Base-by-base conservation (phyloP, 192 early-diverging fungal genomes). In the Mortierella hygrophila region DNA sequence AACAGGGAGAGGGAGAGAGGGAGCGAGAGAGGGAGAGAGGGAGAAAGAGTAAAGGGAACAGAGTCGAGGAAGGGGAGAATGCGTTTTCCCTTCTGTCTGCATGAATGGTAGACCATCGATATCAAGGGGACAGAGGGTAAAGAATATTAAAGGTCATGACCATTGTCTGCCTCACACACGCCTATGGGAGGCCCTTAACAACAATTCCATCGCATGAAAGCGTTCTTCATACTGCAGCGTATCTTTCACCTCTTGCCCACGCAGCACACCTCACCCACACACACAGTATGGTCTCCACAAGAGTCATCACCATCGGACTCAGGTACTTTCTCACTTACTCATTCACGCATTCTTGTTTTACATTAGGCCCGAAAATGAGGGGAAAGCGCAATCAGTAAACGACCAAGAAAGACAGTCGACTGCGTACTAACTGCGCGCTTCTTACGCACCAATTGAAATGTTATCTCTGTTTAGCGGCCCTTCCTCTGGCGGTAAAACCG, bases 401-500 rank as follows among this genome's bases (percentile, higher is more conserved):
- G n/a, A 40, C 38, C 6, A 26, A 65, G 13, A 4, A 35, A 65
- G 10, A 32, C 32, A 8, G 29, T 3, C 38, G 6, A 63, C 6
- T 32, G 44, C 44, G n/a, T 26, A 11, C 60, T 32, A 65, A 32
- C 60, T 65, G 60, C 60, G 60, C 60, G 8, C 15, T 6, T 65
- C 29, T 65, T 32, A 4, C 18, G 18, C 16, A 18, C 4, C 2
- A 32, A 65, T 32, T 65, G 60, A 65, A 35, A 26, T 2, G 8
- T 9, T 1, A 63, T 8, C 18, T 54, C 29, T 10, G 35, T 21
- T 10, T 88, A 90, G 94, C 74, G 95, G 95, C 3, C 93, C 94
- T 21, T 93, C 94, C 0, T 95, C 93, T 74, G 93, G 94, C 0
- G 95, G 95, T 11, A 96, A 96, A 88, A 94, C 94, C 47, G 92